Base-by-base conservation (phyloP, 352 stramenopile species). In the Globisporangium paddicum region DNA sequence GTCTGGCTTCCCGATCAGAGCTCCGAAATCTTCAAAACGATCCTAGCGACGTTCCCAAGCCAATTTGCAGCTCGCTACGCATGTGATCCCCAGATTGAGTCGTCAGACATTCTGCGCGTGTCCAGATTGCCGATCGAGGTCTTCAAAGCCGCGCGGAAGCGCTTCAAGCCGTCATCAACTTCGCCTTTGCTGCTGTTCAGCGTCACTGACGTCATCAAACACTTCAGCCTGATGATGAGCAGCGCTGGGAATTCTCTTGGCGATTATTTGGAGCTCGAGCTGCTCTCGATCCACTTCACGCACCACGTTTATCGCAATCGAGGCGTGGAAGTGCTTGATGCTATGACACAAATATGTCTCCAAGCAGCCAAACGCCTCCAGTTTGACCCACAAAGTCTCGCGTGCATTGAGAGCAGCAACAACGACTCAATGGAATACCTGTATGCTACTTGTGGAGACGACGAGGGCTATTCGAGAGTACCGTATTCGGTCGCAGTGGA, bases 211-310 rank as follows among this genome's bases (percentile, higher is more conserved):
- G 68, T 86, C 14, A 42, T 86, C 9, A 81, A 64, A 13, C 63
- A 75, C 21, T 76, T 85, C 10, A 69, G 62, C 16, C 71, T 73
- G 11, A 38, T 87, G n/a, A 69, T 86, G 71, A 86, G 75, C 44
- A 55, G 68, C 19, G 75, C 77, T 0, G 21, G 57, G 11, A 63
- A 63, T 21, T 40, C 53, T 5, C 49, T 50, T 2, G 49, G 52
- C 13, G 62, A 49, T n/a, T 37, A 67, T 6, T n/a, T n/a, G 9
- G 73, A 84, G 23, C 69, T 87, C 7, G 77, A 87, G 49, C 44
- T 74, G 2, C 63, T 77, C 35, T 53, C 66, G 5, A 55, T 86
- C 23, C 68, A 72, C 19, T 77, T 77, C 3, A 73, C 67, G 10
- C 65, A 76, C 10, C 69, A 82, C 11, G 28, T 79, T 2, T 68